Evolutionary conservation across 768 basidiomycete genomes (phyloP), one percentile per base, ranked within the genome.

Genomic region (Termitomyces sp.): DNA sequence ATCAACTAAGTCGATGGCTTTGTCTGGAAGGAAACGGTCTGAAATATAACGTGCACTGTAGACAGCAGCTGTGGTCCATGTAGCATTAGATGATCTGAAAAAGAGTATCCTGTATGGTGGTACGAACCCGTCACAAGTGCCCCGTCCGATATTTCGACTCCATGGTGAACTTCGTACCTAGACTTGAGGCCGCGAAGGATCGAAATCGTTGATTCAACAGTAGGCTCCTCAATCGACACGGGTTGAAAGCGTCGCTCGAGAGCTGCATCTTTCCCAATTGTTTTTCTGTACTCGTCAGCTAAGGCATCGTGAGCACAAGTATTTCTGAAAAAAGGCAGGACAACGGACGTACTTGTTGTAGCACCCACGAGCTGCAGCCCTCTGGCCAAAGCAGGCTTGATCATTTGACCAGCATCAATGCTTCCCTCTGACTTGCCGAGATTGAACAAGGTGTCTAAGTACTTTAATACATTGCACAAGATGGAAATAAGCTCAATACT

Each of bases 161-260:
- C 94, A 61, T 95, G 94, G 66, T 97, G 94, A 1, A 93, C 91
- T 64, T 96, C 93, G 65, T 95, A 95, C 44, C 86, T 79, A 0
- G 88, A 70, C 68, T 94, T 93, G 36, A 95, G 76, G 8, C 93
- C 94, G 20, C 93, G 88, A 0, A 96, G 79, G 58, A 97, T 97
- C 0, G 89, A 88, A 26, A 91, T 90, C 0, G 91, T 92, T 0
- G 87, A 85, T 55, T 89, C 86, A 10, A 95, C 89, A 0, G 89
- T 87, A 0, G 94, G 94, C 67, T 96, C 94, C 40, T 94, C 90
- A 55, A 96, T 93, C 43, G 79, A 79, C 6, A 97, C 88, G 0
- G 94, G 92, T 66, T 95, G 93, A 75, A 97, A 96, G 1, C 93
- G 87, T 16, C 93, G 82, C 66, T 95, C 93, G 2, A 96, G 84